A percentile compares a stretch with the other conserved stretches of the same genome.
Conservation (phyloP, 2,329 filamentous ascomycete species). For the Paraphoma chrysanthemicola region DNA sequence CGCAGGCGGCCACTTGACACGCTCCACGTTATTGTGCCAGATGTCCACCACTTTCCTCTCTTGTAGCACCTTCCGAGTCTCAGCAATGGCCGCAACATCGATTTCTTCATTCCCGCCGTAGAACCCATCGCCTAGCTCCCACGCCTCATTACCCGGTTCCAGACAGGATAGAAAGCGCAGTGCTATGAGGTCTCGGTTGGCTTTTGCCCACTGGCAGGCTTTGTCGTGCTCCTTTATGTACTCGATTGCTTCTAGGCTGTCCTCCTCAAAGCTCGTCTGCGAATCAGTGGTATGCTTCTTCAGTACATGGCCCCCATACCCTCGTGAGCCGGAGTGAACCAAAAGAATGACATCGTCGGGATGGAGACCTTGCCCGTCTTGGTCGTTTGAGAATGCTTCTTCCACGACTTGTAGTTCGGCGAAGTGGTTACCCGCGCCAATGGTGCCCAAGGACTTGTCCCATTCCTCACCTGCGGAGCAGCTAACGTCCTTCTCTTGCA, state of each 20-base stretch:
- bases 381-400: conserved; percentile 10
- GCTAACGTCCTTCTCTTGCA: conserved; percentile 21
- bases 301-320: conserved; percentile 45
- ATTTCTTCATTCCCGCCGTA: neutral
- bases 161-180: conserved; percentile 46
- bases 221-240: conserved; percentile 46
- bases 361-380: conserved; percentile 17
- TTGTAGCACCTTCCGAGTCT: conserved; percentile 25
- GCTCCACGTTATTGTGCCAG: conserved; percentile 48
- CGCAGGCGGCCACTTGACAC: conserved; percentile 39
- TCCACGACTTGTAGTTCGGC: conserved; percentile 50
- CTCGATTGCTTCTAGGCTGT: conserved; percentile 25
- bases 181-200: conserved; percentile 49
- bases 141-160: conserved; percentile 39
- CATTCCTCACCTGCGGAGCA: conserved; percentile 40
- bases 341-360: conserved; percentile 45
- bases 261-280: conserved; percentile 33
- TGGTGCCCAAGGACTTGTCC: conserved; percentile 45
- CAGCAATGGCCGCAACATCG: conserved; percentile 12
- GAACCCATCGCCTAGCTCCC: conserved; percentile 19
- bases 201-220: conserved; percentile 47
- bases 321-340: conserved; percentile 48
- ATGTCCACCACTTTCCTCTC: conserved; percentile 46
- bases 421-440: conserved; percentile 50
- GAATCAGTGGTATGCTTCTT: conserved; percentile 34